phyloP scores from a whole-genome alignment of 257 asterid species.

The Fraxinus cuspidata region DNA sequence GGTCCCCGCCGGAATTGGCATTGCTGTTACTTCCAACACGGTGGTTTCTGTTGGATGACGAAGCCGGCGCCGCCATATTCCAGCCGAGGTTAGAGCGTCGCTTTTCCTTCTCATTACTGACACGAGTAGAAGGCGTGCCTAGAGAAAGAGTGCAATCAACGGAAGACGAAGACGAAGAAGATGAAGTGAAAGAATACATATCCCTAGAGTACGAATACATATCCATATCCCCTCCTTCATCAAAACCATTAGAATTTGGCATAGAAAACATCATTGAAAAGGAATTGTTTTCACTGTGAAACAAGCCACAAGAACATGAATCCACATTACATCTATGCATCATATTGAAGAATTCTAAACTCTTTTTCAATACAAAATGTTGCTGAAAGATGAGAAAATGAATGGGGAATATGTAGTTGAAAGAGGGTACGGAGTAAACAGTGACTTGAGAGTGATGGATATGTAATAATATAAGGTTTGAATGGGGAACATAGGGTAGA shows the following conservation, averaged over 20 bases:
- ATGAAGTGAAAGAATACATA: conserved; percentile 28
- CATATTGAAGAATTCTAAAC: conserved; percentile 18
- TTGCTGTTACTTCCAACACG: conserved; percentile 31
- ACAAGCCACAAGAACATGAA: conserved; percentile 43
- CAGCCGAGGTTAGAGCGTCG: conserved; percentile 70
- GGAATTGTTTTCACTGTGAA: conserved; percentile 46
- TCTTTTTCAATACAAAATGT: neutral
- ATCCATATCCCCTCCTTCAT: conserved; percentile 34
- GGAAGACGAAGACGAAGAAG: conserved; percentile 39
- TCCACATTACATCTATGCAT: conserved; percentile 47
- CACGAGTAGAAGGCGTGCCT: conserved; percentile 91
- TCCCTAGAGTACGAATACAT: conserved; percentile 23
- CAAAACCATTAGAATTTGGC: conserved; percentile 29
- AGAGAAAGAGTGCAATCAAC: conserved; percentile 92
- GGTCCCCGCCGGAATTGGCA: conserved; percentile 45
- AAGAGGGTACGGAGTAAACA: conserved; percentile 25
- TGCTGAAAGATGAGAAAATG: neutral
- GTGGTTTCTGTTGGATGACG: conserved; percentile 43
- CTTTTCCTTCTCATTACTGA: conserved; percentile 38
- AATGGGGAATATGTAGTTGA: neutral
- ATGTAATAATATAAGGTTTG: conserved; percentile 42
- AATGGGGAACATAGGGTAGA: conserved; percentile 39
- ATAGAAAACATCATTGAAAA: conserved; percentile 38
- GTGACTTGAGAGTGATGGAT: conserved; percentile 51
- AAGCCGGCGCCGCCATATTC: conserved; percentile 50